phyloP scores from a whole-genome alignment of 371 early-diverging fungal species.

The Thermomucor indicae-seudaticae region DNA sequence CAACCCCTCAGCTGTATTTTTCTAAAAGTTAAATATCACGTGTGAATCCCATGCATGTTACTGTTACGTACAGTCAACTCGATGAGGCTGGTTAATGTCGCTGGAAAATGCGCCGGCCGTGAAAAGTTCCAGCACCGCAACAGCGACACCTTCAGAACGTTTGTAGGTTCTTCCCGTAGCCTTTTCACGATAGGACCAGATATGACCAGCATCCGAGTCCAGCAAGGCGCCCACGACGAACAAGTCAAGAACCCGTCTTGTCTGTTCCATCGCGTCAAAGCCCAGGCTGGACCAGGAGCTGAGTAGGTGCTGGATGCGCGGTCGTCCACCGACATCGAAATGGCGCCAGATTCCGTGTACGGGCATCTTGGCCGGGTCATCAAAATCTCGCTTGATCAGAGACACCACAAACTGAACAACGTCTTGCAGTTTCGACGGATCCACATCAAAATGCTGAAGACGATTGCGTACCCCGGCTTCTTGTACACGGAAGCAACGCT shows the following conservation, averaged over 20 bases:
- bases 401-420: constrained; percentile 68
- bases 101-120: constrained; percentile 73
- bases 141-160: constrained; percentile 83
- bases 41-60: neutral
- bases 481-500: constrained; percentile 66
- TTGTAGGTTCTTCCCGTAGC: constrained; percentile 50
- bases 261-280: constrained; percentile 52
- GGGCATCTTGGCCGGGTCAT: constrained; percentile 61
- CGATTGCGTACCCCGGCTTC: constrained; percentile 48
- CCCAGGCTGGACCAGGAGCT: constrained; percentile 32
- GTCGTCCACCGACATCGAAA: constrained; percentile 63
- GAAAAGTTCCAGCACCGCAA: constrained; percentile 86
- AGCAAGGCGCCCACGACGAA: constrained; percentile 85
- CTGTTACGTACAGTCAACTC: constrained; percentile 67
- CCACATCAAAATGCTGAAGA: constrained; percentile 70
- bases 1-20: constrained; percentile 45
- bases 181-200: constrained; percentile 70
- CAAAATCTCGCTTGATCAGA: constrained; percentile 71
- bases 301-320: constrained; percentile 60
- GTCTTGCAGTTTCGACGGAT: constrained; percentile 58
- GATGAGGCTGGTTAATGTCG: constrained; percentile 57
- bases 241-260: constrained; percentile 79
- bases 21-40: constrained; percentile 2
- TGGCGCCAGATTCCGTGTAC: constrained; percentile 89
- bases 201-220: constrained; percentile 85